Evolutionary conservation across 306 rosid genomes (phyloP), one percentile per base, ranked within the genome.

Genomic region (Dryas octopetala): DNA sequence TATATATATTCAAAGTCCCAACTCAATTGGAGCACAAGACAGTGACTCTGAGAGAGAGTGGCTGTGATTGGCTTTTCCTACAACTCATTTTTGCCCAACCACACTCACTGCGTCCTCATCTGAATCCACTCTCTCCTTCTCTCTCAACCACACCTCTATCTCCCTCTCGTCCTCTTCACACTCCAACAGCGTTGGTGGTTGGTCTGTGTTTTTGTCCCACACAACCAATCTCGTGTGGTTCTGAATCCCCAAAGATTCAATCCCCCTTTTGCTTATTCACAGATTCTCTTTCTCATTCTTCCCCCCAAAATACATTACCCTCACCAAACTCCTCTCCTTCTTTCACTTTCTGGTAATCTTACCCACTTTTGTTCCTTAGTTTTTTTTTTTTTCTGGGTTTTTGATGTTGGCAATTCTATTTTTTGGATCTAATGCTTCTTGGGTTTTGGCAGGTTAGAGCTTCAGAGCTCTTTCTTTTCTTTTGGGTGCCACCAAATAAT

Each of bases 181-280:
- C 23, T 32, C 5, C 71, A 15, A 5, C 69, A 17, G 23, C 17
- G 61, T 48, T 58, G 50, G 62, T 76, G 76, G 38, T 60, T 69
- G 81, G 45, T 70, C 54, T 69, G 73, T 62, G 66, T 59, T 62
- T 65, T 49, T 54, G 53, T 80, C 84, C 61, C 55, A 60, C 62
- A 77, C 76, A 80, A 70, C 47, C 69, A 11, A 71, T 70, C 40
- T 73, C 75, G 15, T 79, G 83, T 79, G 85, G 79, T 44, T 85
- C 84, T 81, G 63, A 75, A 65, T 55, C 70, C 57, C 74, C 32
- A 10, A 52, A 53, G 62, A 58, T 85, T 82, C 86, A 48, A 16
- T 69, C 59, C 44, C 58, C 44, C 43, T 17, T 59, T 79, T 48
- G 59, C 10, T 58, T 66, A 9, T 15, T 32, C 73, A 12, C n/a